Conservation (phyloP, 202 grass and related monocot genomes). For the Schoenoplectus tabernaemontani region DNA sequence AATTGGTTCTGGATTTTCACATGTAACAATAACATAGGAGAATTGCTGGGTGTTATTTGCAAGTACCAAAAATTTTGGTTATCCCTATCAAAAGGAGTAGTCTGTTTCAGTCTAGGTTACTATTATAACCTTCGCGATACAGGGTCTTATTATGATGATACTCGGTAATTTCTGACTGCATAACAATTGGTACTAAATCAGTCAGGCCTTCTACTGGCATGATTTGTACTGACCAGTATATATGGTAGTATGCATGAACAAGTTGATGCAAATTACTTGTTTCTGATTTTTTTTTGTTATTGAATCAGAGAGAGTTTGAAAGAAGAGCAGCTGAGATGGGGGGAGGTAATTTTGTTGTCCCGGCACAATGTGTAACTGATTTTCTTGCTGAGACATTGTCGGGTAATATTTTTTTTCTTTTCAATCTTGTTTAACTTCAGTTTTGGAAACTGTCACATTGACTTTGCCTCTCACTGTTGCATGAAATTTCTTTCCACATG, state of each 20-base stretch:
- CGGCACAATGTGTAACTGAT: slow-evolving; percentile 84
- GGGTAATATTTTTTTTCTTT: slow-evolving; percentile 39
- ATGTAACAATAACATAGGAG: neutral
- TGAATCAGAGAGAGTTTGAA: slow-evolving; percentile 78
- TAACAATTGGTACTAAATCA: neutral
- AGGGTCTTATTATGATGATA: neutral
- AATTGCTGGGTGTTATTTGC: neutral
- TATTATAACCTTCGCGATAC: neutral
- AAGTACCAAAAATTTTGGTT: neutral
- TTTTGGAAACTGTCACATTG: slow-evolving; percentile 18
- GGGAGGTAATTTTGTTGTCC: slow-evolving; percentile 86
- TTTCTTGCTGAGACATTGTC: slow-evolving; percentile 74
- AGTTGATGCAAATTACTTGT: neutral
- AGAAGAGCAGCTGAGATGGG: slow-evolving; percentile 82
- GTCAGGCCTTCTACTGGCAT: neutral
- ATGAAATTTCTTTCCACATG: slow-evolving; percentile 15
- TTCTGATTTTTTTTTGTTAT: neutral
- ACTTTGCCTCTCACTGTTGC: neutral
- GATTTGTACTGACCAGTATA: neutral
- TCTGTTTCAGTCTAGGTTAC: neutral
- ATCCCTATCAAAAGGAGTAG: neutral
- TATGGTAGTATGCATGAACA: neutral
- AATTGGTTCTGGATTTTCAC: neutral
- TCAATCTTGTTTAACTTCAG: slow-evolving; percentile 10
- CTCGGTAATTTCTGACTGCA: neutral